Evolutionary conservation across 2,329 filamentous ascomycete genomes (phyloP).

Genomic region (Thielaviopsis populi): DNA sequence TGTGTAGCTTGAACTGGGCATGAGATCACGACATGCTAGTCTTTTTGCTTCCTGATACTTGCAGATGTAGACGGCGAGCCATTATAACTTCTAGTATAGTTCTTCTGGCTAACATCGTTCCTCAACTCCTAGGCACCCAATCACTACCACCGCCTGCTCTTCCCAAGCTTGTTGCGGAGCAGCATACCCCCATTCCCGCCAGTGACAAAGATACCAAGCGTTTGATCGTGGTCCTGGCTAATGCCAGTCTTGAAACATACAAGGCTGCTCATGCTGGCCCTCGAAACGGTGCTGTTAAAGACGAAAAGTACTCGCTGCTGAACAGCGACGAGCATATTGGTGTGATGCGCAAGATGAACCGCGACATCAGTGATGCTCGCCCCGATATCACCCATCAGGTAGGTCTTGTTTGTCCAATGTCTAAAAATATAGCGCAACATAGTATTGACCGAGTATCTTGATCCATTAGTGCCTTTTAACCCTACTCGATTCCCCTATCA

Average conservation of each 20-base stretch:
- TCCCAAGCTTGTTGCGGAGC: constrained; percentile 84
- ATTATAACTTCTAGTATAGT: not conserved
- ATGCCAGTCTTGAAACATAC: constrained; percentile 95
- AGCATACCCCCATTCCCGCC: constrained; percentile 67
- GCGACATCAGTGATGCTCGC: constrained; percentile 93
- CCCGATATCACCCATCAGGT: constrained; percentile 99
- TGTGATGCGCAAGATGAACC: constrained; percentile 98
- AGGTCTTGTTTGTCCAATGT: constrained; percentile 23
- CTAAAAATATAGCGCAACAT: not conserved
- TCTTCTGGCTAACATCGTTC: constrained; percentile 18
- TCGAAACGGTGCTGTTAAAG: constrained; percentile 50
- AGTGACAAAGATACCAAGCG: constrained; percentile 83
- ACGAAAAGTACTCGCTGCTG: constrained; percentile 92
- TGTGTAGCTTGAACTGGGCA: too few relatives aligned
- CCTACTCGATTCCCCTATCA: constrained; percentile 91
- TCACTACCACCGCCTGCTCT: constrained; percentile 84
- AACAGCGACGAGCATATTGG: constrained; percentile 99
- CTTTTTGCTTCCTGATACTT: not conserved
- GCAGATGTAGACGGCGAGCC: too few relatives aligned
- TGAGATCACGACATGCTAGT: not conserved
- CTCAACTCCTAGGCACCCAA: constrained; percentile 54
- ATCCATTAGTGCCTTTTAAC: constrained; percentile 76
- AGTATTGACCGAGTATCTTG: not conserved
- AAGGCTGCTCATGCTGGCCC: constrained; percentile 65
- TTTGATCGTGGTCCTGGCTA: constrained; percentile 88